These are phyloP conservation scores for Aspergillus luchuensis DNA, from an alignment of 2,329 filamentous ascomycete species.

Conservation along the genomic window DNA sequence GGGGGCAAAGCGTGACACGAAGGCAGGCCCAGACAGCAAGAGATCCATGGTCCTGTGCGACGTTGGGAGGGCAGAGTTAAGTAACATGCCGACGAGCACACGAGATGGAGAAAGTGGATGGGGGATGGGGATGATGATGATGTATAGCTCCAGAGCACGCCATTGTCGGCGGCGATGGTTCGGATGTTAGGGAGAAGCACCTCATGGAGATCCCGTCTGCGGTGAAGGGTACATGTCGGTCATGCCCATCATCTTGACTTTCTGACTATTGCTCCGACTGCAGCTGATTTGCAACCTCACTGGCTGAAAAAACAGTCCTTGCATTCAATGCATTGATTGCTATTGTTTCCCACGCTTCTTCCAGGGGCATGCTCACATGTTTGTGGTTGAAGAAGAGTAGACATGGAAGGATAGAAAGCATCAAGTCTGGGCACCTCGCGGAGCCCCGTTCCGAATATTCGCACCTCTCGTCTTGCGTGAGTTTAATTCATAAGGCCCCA, in stretches of 20 bases:
- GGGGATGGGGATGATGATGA: conserved; percentile 9
- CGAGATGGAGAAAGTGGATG: background rate
- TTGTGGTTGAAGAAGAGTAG: no score
- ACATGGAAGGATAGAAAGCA: no score
- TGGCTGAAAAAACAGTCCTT: background rate
- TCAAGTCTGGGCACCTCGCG: no score
- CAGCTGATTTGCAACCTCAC: background rate
- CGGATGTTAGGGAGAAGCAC: conserved; percentile 6
- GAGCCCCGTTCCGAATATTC: no score
- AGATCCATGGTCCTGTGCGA: conserved; percentile 1
- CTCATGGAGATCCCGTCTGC: conserved; percentile 1
- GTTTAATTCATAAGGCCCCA: no score
- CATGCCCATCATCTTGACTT: no score
- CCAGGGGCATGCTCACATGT: no score
- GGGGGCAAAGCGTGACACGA: background rate
- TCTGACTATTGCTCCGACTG: background rate
- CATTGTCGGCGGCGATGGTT: conserved; percentile 24
- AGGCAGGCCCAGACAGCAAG: background rate
- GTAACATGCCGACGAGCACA: background rate
- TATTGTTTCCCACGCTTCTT: no score
- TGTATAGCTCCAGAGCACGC: conserved; percentile 23
- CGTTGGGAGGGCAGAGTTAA: background rate
- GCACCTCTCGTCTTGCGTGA: no score
- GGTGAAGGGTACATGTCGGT: background rate
- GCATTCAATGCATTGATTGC: no score